Conservation (phyloP, 1,284 basidiomycete genomes). For the Meripilus lineatus region DNA sequence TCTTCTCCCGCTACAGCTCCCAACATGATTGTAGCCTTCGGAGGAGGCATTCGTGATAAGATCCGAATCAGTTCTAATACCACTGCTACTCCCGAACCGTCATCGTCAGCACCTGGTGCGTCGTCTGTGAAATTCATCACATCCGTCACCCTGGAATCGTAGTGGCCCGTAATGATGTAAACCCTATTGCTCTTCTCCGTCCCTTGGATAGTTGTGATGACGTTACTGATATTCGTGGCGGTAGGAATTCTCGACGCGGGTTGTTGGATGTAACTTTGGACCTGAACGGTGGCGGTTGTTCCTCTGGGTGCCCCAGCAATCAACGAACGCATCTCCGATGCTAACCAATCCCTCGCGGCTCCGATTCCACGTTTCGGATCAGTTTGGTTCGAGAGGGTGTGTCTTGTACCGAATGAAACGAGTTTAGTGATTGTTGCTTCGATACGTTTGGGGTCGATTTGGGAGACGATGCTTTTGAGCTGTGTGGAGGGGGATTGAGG, state of each 20-base stretch:
- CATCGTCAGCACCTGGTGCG: constrained; percentile 44
- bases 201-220: constrained; percentile 45
- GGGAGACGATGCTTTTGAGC: constrained; percentile 37
- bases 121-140: constrained; percentile 39
- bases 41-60: constrained; percentile 36
- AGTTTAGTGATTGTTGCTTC: constrained; percentile 44
- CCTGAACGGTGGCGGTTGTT: constrained; percentile 42
- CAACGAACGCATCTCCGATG: constrained; percentile 37
- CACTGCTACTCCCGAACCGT: constrained; percentile 49
- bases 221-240: constrained; percentile 42
- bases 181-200: constrained; percentile 42
- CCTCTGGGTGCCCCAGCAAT: constrained; percentile 29
- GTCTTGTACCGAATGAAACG: constrained; percentile 49
- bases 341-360: constrained; percentile 52
- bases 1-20: constrained; percentile 49
- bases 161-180: constrained; percentile 52
- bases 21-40: constrained; percentile 48
- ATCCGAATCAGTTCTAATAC: constrained; percentile 47
- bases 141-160: constrained; percentile 43
- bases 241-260: constrained; percentile 33
- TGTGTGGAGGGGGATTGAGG: constrained; percentile 40
- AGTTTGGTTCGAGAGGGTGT: constrained; percentile 48
- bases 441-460: constrained; percentile 41
- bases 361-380: constrained; percentile 47
- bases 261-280: constrained; percentile 41